Conservation (phyloP, 2,329 filamentous ascomycete genomes). For the Claviceps spartinae region DNA sequence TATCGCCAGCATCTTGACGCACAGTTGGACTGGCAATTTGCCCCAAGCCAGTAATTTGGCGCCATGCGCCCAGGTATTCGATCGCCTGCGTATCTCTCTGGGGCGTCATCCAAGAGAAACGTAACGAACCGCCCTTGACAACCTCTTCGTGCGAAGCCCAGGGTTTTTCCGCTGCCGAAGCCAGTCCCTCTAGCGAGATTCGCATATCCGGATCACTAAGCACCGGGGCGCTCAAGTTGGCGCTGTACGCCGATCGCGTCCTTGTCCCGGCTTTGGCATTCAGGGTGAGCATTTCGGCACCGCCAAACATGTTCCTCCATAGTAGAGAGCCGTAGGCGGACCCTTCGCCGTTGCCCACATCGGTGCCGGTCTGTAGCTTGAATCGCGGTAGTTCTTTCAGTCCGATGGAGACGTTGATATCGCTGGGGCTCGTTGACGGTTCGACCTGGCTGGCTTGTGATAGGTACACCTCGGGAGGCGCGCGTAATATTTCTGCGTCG, state of each 20-base stretch:
- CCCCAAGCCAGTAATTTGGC: constrained; percentile 71
- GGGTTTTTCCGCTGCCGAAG: constrained; percentile 73
- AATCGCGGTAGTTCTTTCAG: constrained; percentile 73
- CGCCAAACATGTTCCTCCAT: constrained; percentile 86
- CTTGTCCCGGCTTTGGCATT: constrained; percentile 83
- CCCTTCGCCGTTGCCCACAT: constrained; percentile 85
- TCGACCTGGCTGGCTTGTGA: constrained; percentile 59
- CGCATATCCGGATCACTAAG: constrained; percentile 71
- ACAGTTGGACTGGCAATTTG: constrained; percentile 68
- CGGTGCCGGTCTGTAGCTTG: constrained; percentile 85
- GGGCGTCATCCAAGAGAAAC: constrained; percentile 58
- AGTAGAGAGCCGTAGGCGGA: constrained; percentile 81
- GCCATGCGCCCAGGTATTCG: constrained; percentile 71
- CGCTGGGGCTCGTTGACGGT: constrained; percentile 56
- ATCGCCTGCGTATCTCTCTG: constrained; percentile 61
- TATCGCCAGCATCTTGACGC: constrained; percentile 76
- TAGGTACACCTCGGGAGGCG: constrained; percentile 68
- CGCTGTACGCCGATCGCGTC: constrained; percentile 83
- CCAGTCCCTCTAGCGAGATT: constrained; percentile 65
- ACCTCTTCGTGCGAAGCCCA: constrained; percentile 94
- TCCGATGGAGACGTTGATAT: constrained; percentile 72
- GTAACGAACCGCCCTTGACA: constrained; percentile 62
- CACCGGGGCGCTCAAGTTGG: constrained; percentile 70
- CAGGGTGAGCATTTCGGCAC: constrained; percentile 76
- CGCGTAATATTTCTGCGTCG: constrained; percentile 66